Evolutionary conservation across 2,329 filamentous ascomycete species (phyloP), one percentile per base, ranked within the genome.

Genomic region (Alternaria sp.): DNA sequence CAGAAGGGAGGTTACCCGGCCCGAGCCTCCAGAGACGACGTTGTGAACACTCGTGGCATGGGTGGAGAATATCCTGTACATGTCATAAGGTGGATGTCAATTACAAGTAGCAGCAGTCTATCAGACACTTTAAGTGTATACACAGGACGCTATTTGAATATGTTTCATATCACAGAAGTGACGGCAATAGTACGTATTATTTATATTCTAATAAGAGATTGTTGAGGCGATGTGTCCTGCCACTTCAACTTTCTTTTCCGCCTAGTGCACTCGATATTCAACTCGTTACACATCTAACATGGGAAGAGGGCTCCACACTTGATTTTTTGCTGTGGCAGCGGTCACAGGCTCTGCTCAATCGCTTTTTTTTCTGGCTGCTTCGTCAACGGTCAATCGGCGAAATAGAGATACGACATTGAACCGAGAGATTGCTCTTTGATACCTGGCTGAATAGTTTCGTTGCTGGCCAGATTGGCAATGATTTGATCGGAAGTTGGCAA

Each of bases 171-270:
- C n/a, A 44, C 17, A 28, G 41, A 31, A 44, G 41, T 26, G 7
- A 44, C 13, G 4, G 24, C 11, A 45, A 45, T n/a, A 45, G 23
- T n/a, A 45, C 29, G 24, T 45, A 45, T 28, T 31, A 31, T 45
- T 45, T 26, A 26, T 45, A 13, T 17, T 45, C 41, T 45, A 45
- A 45, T 45, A 45, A 45, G 13, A n/a, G 5, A 45, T 45, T 45
- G 13, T 31, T 14, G 13, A n/a, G 11, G 23, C 24, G 4, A 45
- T 45, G 4, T 29, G 41, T 45, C 26, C 41, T 45, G 4, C 41
- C 7, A 41, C 39, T 41, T 41, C 7, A 41, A 41, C 21, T 41
- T 31, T 31, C 29, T 24, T 41, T 41, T 13, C n/a, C 7, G 24
- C 17, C 17, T 5, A 41, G n/a, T 41, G 24, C 17, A 41, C 39